These are phyloP conservation scores for Melaleuca quinquenervia DNA, from an alignment of 345 rosid genomes.

Conservation along the genomic window DNA sequence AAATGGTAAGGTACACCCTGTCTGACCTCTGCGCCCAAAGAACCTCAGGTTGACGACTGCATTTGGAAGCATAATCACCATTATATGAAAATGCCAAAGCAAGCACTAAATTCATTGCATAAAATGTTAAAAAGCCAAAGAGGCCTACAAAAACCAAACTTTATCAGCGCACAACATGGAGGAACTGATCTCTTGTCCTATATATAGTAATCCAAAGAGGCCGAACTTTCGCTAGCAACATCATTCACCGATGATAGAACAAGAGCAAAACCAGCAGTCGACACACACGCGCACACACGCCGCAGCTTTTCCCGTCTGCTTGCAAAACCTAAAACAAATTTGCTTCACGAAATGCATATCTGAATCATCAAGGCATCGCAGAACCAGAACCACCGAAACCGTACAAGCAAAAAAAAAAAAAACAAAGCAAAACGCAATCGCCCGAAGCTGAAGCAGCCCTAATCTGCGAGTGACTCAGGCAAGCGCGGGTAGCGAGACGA, in stretches of 20 bases:
- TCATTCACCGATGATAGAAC: neutral
- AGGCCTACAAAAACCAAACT: neutral
- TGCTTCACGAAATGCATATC: neutral
- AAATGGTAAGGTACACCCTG: slow-evolving; percentile 63
- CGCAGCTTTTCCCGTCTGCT: neutral
- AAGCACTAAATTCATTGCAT: neutral
- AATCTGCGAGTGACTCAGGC: neutral
- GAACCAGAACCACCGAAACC: neutral
- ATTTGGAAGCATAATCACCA: neutral
- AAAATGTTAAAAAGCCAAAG: neutral
- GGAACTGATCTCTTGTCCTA: neutral
- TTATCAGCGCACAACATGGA: neutral
- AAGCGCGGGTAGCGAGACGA: neutral
- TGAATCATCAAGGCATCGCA: neutral
- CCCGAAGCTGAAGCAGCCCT: neutral
- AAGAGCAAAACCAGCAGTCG: neutral
- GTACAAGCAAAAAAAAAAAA: neutral
- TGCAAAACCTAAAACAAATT: neutral
- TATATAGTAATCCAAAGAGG: neutral
- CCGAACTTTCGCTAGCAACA: neutral
- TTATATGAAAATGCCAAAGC: neutral
- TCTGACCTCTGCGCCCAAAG: slow-evolving; percentile 96
- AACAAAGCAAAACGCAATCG: neutral
- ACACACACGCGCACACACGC: neutral
- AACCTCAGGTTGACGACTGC: slow-evolving; percentile 87